Percentiles rank a stretch among this genome's conserved stretches.
Evolutionary conservation across 345 rosid species (phyloP).

Genomic region (Salix udensis): DNA sequence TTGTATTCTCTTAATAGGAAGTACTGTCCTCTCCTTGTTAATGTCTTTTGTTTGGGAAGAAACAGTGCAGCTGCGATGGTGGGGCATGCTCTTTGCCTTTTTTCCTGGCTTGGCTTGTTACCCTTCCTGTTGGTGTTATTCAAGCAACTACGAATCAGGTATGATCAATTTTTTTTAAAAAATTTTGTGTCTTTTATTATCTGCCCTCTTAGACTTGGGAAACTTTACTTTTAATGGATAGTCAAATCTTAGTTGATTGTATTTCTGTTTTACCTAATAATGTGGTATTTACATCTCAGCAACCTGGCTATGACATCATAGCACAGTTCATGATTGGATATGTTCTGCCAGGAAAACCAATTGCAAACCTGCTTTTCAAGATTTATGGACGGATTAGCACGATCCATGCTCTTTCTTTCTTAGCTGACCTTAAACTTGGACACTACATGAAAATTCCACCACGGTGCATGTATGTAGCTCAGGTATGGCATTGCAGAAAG

Average conservation of each 20-base stretch:
- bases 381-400: slow-evolving; percentile 96
- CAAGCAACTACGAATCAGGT: slow-evolving; percentile 99
- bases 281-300: slow-evolving; percentile 46
- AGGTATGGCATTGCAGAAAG: slow-evolving; percentile 40
- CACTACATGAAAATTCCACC: slow-evolving; percentile 99
- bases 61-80: slow-evolving; percentile 80
- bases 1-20: slow-evolving; percentile 49
- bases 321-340: slow-evolving; percentile 98
- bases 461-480: slow-evolving; percentile 91
- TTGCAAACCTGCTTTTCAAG: slow-evolving; percentile 92
- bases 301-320: slow-evolving; percentile 97
- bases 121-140: slow-evolving; percentile 96
- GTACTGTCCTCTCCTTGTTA: slow-evolving; percentile 55
- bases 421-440: slow-evolving; percentile 96
- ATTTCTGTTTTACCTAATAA: not conserved
- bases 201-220: not conserved
- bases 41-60: slow-evolving; percentile 80
- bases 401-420: slow-evolving; percentile 89
- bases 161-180: not conserved
- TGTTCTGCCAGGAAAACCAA: slow-evolving; percentile 82
- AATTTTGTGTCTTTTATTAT: not conserved
- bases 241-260: not conserved
- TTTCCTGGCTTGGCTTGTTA: slow-evolving; percentile 76
- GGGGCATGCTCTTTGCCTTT: slow-evolving; percentile 99
- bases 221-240: not conserved